Evolutionary conservation across 1,284 basidiomycete genomes (phyloP), one percentile per base, ranked within the genome.

Genomic region (Cryptococcus sp.): DNA sequence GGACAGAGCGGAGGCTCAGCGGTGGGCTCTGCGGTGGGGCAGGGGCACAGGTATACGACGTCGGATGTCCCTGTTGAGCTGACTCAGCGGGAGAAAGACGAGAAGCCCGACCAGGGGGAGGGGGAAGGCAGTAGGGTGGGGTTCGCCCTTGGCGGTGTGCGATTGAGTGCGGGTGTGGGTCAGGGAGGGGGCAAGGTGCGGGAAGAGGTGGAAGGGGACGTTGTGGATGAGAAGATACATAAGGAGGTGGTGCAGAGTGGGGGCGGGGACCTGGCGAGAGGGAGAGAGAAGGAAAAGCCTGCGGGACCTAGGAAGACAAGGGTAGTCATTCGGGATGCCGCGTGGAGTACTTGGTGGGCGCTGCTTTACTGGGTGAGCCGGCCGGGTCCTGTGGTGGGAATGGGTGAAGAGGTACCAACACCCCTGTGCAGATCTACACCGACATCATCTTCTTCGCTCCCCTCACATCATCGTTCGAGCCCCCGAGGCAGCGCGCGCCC

Each of bases 391-490:
- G n/a, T n/a, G n/a, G n/a, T n/a, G n/a, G n/a, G n/a, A n/a, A n/a
- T n/a, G n/a, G n/a, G 20, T 43, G 16, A 21, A 43, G 4, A 43
- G 39, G 15, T 20, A 24, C 40, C 45, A n/a, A 53, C 28, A 33
- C 6, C 6, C 15, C 28, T 8, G 50, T 18, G 51, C 63, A 90
- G 88, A 79, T 93, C 38, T 93, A 93, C 71, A 92, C 91, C 16
- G 88, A 93, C 68, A 83, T 80, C 5, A 87, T 93, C 60, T 81
- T 85, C 40, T 93, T 94, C 69, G 88, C 91, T 0, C 91, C 91
- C 0, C 79, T 93, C 7, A 85, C 88, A 0, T 93, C 81, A 8
- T 78, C 77, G 8, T 82, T 81, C 61, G 66, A 77, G 39, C 50
- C 59, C 28, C 45, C 66, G n/a, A 49, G 61, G 8, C 38, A 46